These are phyloP conservation scores for Pyrus hybrid DNA, from an alignment of 331 rosid species.

Conservation along the genomic window DNA sequence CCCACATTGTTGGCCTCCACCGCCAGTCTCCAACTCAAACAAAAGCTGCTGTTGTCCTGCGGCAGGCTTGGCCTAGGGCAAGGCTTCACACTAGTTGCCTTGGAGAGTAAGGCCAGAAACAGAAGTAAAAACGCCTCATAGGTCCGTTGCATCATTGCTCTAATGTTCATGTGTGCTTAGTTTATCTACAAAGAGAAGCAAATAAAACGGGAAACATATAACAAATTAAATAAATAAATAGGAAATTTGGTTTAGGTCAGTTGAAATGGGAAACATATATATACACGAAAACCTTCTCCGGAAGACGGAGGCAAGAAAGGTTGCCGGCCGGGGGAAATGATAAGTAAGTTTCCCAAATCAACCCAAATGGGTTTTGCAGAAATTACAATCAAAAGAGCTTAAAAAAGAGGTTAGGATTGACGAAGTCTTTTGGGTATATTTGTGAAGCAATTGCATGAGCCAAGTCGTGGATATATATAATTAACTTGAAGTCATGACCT, in stretches of 20 bases:
- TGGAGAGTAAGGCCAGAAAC: constrained; percentile 26
- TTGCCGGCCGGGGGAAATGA: too few relatives aligned
- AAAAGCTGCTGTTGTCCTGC: not conserved
- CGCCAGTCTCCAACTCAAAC: constrained; percentile 79
- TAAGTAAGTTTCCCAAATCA: too few relatives aligned
- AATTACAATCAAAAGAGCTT: too few relatives aligned
- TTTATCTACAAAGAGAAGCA: not conserved
- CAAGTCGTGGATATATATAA: not conserved
- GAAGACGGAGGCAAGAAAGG: too few relatives aligned
- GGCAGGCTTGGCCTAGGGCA: not conserved
- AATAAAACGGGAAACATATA: not conserved
- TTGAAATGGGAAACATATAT: not conserved
- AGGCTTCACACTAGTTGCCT: constrained; percentile 14
- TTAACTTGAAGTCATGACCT: not conserved
- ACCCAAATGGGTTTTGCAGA: too few relatives aligned
- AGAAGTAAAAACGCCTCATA: constrained; percentile 21
- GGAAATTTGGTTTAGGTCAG: too few relatives aligned
- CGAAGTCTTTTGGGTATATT: not conserved
- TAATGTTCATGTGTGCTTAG: constrained; percentile 1
- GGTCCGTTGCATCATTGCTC: constrained; percentile 24
- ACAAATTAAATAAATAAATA: not conserved
- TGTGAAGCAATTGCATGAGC: not conserved
- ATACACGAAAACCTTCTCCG: too few relatives aligned
- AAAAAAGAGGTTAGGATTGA: too few relatives aligned
- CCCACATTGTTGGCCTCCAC: constrained; percentile 70